phyloP scores from a whole-genome alignment of 108 stramenopile species.

The Cyclotella baltica region DNA sequence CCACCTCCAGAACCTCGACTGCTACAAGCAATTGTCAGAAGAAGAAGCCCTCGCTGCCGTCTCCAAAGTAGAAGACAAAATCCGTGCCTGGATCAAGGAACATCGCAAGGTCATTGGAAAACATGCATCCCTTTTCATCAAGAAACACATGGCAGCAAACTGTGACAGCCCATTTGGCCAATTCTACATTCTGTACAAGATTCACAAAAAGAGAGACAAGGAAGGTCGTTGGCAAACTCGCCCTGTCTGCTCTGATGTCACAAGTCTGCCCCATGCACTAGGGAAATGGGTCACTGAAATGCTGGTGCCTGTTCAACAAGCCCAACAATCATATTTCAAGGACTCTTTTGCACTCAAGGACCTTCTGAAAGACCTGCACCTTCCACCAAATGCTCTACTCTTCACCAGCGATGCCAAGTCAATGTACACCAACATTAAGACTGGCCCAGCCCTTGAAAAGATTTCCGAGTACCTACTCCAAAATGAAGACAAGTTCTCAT shows the following conservation, averaged over 20 bases:
- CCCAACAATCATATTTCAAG: constrained; percentile 2
- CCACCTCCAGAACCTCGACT: neutral
- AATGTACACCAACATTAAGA: constrained; percentile 30
- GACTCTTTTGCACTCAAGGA: constrained; percentile 5
- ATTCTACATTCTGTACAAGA: constrained; percentile 11
- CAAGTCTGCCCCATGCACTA: neutral
- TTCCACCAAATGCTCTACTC: constrained; percentile 28
- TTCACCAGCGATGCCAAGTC: constrained; percentile 24
- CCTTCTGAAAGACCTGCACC: neutral
- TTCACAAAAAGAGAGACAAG: constrained; percentile 11
- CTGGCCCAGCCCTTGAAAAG: neutral
- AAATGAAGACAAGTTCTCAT: neutral
- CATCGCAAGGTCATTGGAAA: neutral
- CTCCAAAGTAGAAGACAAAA: neutral
- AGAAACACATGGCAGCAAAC: neutral
- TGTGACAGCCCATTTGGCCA: neutral
- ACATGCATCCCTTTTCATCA: neutral
- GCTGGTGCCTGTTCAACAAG: constrained; percentile 7
- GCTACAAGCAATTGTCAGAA: neutral
- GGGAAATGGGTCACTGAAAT: constrained; percentile 13
- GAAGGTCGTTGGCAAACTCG: neutral
- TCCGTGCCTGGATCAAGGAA: neutral
- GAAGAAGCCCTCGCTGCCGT: neutral
- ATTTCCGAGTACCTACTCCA: neutral
- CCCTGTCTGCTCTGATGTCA: constrained; percentile 16